Conservation (phyloP, 2,329 filamentous ascomycete species). For the Diaporthe nobilis region DNA sequence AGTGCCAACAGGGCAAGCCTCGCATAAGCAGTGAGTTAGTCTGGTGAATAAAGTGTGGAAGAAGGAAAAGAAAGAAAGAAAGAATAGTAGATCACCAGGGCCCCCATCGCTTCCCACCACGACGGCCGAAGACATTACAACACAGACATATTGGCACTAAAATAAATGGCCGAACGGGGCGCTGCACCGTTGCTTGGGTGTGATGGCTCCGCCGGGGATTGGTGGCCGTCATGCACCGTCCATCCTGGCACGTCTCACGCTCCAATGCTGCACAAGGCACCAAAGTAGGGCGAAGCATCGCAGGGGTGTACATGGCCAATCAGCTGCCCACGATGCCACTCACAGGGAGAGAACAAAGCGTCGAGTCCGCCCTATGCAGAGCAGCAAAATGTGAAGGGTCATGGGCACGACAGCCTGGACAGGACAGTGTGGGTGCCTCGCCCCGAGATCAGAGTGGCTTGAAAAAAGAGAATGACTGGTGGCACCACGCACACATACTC, state of each 20-base stretch:
- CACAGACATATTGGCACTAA: constrained; percentile 9
- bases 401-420: not conserved
- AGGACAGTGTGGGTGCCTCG: constrained; percentile 14
- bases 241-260: constrained; percentile 11
- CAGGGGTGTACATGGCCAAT: constrained; percentile 8
- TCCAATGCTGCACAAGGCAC: constrained; percentile 11
- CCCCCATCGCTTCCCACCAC: constrained; percentile 7
- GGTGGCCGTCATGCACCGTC: constrained; percentile 2
- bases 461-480: not conserved
- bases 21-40: not conserved
- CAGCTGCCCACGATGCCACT: not conserved
- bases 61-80: not conserved
- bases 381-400: not conserved
- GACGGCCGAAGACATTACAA: constrained; percentile 5
- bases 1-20: constrained; percentile 4
- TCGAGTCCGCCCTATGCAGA: constrained; percentile 25
- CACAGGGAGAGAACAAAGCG: constrained; percentile 17
- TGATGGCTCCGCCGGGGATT: not conserved
- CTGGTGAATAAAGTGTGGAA: not conserved
- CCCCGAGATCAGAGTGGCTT: constrained; percentile 20
- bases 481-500: not conserved
- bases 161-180: constrained; percentile 9
- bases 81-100: not conserved
- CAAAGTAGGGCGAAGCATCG: constrained; percentile 20
- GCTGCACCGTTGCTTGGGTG: constrained; percentile 10